A percentile compares a stretch with the other conserved stretches of the same genome.
These are phyloP conservation scores for Scheffersomyces amazonensis DNA, from an alignment of 805 yeast genomes.

Conservation along the genomic window DNA sequence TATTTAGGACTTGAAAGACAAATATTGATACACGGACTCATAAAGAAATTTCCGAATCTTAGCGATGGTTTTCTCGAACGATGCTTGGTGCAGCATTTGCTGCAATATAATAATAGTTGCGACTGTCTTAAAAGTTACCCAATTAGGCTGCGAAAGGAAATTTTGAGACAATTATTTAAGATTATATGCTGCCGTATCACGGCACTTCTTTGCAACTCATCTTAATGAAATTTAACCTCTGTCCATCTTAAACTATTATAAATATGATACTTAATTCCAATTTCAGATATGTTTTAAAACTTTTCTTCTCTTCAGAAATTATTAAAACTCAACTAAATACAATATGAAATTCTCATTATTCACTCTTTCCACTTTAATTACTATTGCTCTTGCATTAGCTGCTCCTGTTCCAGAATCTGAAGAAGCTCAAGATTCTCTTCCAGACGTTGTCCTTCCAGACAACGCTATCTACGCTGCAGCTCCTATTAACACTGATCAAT, in stretches of 20 bases:
- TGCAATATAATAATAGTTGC: too few relatives aligned
- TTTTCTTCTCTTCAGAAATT: neutral
- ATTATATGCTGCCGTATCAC: neutral
- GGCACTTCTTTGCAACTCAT: neutral
- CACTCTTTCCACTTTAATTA: neutral
- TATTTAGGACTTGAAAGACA: neutral
- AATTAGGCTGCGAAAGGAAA: neutral
- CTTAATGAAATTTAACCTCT: neutral
- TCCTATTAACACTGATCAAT: neutral
- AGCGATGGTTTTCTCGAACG: too few relatives aligned
- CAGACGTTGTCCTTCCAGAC: conserved; percentile 1
- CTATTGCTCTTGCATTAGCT: conserved; percentile 1
- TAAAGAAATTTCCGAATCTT: too few relatives aligned
- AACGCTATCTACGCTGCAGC: conserved; percentile 1
- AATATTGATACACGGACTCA: neutral
- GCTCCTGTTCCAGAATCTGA: neutral
- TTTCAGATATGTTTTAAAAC: neutral
- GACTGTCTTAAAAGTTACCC: neutral
- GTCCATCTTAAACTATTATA: neutral
- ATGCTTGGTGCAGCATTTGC: neutral
- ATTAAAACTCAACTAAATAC: neutral
- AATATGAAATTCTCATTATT: neutral
- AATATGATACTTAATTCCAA: neutral
- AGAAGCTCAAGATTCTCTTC: neutral
- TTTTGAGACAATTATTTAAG: neutral